Percentiles rank a stretch among this genome's conserved stretches.
These are phyloP conservation scores for Bryoerythrophyllum caledonicum DNA, from an alignment of 225 moss, liverwort and hornwort species.

Conservation along the genomic window DNA sequence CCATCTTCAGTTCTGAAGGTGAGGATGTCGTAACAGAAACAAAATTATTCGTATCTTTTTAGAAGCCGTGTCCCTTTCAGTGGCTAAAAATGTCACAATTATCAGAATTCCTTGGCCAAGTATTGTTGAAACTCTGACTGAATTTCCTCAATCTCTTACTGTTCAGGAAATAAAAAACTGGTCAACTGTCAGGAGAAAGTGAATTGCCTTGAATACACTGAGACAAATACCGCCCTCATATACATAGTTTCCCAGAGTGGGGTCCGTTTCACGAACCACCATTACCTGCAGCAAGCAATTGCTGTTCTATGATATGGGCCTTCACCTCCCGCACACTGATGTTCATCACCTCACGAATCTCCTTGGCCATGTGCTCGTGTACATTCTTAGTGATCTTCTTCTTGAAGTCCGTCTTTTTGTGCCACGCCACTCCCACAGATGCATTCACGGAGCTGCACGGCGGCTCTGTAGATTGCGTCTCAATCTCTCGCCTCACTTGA, in stretches of 20 bases:
- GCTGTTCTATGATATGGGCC: slow-evolving; percentile 36
- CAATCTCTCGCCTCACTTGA: slow-evolving; percentile 65
- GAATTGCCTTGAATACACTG: neutral
- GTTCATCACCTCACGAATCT: slow-evolving; percentile 57
- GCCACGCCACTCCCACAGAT: slow-evolving; percentile 82
- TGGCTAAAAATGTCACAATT: neutral
- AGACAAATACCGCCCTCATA: neutral
- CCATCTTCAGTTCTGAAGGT: neutral
- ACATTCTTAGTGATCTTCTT: slow-evolving; percentile 82
- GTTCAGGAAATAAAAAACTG: too few relatives aligned
- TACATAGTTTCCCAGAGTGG: neutral
- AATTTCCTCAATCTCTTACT: too few relatives aligned
- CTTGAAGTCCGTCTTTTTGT: slow-evolving; percentile 75
- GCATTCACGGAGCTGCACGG: slow-evolving; percentile 54
- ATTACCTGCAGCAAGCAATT: neutral
- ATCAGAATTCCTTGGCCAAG: neutral
- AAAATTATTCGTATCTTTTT: neutral
- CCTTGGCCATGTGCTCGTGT: slow-evolving; percentile 56
- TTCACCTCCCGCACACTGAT: slow-evolving; percentile 44
- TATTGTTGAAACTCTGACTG: too few relatives aligned
- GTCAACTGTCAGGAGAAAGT: neutral
- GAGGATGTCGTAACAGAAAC: too few relatives aligned
- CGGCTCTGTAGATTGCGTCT: slow-evolving; percentile 52
- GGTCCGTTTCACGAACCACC: slow-evolving; percentile 4
- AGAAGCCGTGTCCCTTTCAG: neutral